phyloP scores from a whole-genome alignment of 139 green algal species.

The Coelastrella sp. region DNA sequence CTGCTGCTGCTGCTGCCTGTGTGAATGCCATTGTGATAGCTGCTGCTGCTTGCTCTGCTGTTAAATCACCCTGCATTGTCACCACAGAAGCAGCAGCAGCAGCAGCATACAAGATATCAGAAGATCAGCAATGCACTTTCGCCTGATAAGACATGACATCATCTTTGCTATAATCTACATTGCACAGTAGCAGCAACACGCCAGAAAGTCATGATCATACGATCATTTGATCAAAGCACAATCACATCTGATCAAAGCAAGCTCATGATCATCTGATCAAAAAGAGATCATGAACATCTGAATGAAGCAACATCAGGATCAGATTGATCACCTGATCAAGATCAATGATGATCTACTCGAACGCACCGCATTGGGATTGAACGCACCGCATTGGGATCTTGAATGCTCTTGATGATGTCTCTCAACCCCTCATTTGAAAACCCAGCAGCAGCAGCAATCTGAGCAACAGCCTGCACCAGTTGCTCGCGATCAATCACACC shows the following conservation, averaged over 20 bases:
- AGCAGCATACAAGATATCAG: neutral
- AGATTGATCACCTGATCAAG: neutral
- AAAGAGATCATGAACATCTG: no score
- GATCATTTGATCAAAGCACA: no score
- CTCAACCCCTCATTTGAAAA: neutral
- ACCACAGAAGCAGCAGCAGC: neutral
- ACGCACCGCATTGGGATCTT: no score
- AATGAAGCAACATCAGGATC: no score
- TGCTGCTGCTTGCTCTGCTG: constrained; percentile 1
- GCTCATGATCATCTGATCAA: no score
- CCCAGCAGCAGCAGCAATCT: neutral
- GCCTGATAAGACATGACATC: neutral
- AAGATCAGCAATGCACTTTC: neutral
- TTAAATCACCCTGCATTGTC: neutral
- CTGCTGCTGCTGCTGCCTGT: constrained; percentile 23
- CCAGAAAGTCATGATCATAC: no score
- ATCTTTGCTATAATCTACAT: no score
- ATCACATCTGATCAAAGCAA: no score
- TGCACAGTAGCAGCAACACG: no score
- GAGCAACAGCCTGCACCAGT: neutral
- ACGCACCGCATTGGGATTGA: neutral
- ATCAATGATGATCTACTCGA: neutral
- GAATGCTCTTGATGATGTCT: neutral
- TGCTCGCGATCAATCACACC: neutral
- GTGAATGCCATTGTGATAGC: neutral